Percentiles rank a stretch among this genome's conserved stretches.
Evolutionary conservation across 2,329 filamentous ascomycete species (phyloP).

Genomic region (Botrytis hyacinthi): DNA sequence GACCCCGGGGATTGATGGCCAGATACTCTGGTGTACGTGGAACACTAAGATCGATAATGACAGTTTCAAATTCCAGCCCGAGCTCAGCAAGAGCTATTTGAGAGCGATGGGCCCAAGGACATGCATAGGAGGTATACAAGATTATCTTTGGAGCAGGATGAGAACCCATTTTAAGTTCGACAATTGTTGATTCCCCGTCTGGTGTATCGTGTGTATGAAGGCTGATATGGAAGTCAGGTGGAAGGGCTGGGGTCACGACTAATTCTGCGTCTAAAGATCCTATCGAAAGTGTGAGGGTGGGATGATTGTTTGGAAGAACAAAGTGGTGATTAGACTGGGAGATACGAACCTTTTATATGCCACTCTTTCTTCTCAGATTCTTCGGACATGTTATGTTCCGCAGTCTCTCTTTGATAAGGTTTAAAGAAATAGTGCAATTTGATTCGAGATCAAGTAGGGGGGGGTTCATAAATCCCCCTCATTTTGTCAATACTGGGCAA

Average conservation of each 20-base stretch:
- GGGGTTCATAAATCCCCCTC: conserved; percentile 9
- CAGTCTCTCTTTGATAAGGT: conserved; percentile 1
- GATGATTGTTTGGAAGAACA: background rate
- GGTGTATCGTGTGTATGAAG: conserved; percentile 17
- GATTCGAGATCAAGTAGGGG: conserved; percentile 10
- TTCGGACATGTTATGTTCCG: conserved; percentile 21
- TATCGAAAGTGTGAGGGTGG: conserved; percentile 12
- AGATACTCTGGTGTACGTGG: conserved; percentile 74
- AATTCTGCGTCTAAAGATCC: conserved; percentile 21
- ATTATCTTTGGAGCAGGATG: conserved; percentile 23
- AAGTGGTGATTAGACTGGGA: background rate
- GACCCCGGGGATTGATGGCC: conserved; percentile 72
- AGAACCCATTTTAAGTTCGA: conserved; percentile 22
- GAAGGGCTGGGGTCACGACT: conserved; percentile 20
- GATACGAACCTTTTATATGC: conserved; percentile 22
- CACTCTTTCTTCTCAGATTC: conserved; percentile 15
- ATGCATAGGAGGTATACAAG: conserved; percentile 26
- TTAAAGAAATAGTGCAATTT: conserved; percentile 8
- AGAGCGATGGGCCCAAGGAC: conserved; percentile 77
- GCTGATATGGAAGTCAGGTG: conserved; percentile 19
- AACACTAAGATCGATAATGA: conserved; percentile 66
- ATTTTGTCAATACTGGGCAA: conserved; percentile 11
- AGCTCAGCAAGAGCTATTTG: conserved; percentile 70
- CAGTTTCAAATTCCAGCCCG: conserved; percentile 63
- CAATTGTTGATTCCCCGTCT: conserved; percentile 20